A percentile compares a stretch with the other conserved stretches of the same genome.
phyloP scores from a whole-genome alignment of 352 stramenopile species.

The Pythium plurisporium region DNA sequence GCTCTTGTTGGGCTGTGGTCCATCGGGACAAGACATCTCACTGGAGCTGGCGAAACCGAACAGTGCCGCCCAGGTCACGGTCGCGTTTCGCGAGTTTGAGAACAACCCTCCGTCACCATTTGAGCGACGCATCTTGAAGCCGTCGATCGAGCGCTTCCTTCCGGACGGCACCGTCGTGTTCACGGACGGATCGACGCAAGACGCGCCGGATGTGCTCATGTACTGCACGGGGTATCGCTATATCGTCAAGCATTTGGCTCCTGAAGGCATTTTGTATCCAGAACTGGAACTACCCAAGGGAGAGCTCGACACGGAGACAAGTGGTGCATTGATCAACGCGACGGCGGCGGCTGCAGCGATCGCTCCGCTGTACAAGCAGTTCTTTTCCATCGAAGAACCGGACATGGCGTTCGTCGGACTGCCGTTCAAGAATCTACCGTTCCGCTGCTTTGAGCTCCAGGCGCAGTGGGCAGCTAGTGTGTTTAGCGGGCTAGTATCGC shows the following conservation, averaged over 20 bases:
- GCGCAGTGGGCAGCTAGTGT: conserved; percentile 61
- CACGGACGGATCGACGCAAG: conserved; percentile 44
- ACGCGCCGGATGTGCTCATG: conserved; percentile 66
- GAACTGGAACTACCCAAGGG: conserved; percentile 7
- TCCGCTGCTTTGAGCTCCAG: conserved; percentile 78
- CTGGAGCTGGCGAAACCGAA: conserved; percentile 47
- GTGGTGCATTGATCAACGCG: conserved; percentile 30
- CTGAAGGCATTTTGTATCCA: conserved; percentile 41
- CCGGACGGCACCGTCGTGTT: conserved; percentile 51
- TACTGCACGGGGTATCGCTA: conserved; percentile 78
- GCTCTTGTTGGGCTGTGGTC: conserved; percentile 59
- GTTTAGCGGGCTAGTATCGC: conserved; percentile 30
- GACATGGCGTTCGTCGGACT: conserved; percentile 69
- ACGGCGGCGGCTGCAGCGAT: conserved; percentile 34
- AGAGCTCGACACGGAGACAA: conserved; percentile 19
- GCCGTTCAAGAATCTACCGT: conserved; percentile 75
- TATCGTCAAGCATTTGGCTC: conserved; percentile 45
- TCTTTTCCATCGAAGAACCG: conserved; percentile 75
- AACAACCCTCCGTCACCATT: not conserved
- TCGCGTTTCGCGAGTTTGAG: conserved; percentile 31
- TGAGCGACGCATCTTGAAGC: conserved; percentile 46
- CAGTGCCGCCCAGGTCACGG: conserved; percentile 40
- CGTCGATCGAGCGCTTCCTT: conserved; percentile 45
- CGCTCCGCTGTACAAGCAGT: conserved; percentile 69
- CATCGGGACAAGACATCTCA: conserved; percentile 76